Evolutionary conservation across 768 basidiomycete species (phyloP), one percentile per base, ranked within the genome.

Genomic region (Lactarius psammicola): DNA sequence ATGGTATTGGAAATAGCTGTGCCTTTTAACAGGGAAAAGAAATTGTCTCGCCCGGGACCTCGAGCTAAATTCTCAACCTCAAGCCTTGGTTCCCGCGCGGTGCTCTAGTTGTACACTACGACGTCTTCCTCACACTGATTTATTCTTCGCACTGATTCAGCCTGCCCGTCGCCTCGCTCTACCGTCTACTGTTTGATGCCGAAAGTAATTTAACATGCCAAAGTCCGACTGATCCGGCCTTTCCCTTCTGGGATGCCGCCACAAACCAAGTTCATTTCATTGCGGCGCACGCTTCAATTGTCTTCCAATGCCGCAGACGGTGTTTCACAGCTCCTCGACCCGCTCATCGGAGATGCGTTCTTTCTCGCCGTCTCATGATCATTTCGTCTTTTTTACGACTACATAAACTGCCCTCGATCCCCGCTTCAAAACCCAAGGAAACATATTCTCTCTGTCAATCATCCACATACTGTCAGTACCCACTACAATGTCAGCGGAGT

Each of bases 151-250:
- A 40, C 38, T 40, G 38, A 46, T n/a, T 18, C 5, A 18, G 10
- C 6, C 11, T 15, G 49, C 49, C 13, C 5, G 6, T 51, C 49
- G 13, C 13, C 26, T 23, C 11, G 46, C 23, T 13, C 23, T 26
- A 15, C 26, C 2, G 4, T 51, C 49, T 46, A 23, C 4, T 26
- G 11, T 23, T 40, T 5, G 38, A 15, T 18, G 17, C 17, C 17
- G 17, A 26, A 49, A 0, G n/a, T n/a, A n/a, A n/a, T 15, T 7
- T 49, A 51, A 51, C 23, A 13, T 23, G 23, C 26, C 26, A 26
- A 51, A 51, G 49, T 51, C 49, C 49, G 49, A 51, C 49, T 51
- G 49, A 51, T 51, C 26, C 49, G 49, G 49, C 26, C 49, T 51
- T 26, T 15, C 49, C 49, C 49, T 51, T 51, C 23, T 13, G 49